Evolutionary conservation across 768 basidiomycete genomes (phyloP), one percentile per base, ranked within the genome.

Genomic region (Cystobasidium tubakii): DNA sequence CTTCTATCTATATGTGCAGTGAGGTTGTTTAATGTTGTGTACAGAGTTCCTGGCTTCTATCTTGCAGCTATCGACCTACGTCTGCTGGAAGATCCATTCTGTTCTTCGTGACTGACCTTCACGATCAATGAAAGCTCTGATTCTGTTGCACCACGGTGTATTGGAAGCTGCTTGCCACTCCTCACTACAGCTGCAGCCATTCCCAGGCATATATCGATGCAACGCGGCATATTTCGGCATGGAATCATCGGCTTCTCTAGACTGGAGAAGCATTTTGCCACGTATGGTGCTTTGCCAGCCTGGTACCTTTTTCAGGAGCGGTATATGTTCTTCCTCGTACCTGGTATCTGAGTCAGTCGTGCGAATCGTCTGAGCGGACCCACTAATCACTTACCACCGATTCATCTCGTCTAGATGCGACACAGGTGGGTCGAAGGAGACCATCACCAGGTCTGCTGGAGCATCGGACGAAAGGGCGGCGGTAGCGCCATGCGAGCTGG

Each of bases 261-360:
- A 67, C 29, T 1, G 15, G 3, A 29, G 39, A 13, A 67, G 29
- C 23, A 53, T 29, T 13, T 42, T 67, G 27, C 29, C 50, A 9
- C 44, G 66, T 50, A 33, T 4, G 12, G 46, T 27, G 25, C 43
- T 23, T 19, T 50, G 66, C 27, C 53, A 67, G 39, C 66, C 66
- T 1, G 66, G 44, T 19, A 67, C 44, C 25, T 67, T 67, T 25
- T 25, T 3, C 29, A 53, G 44, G 1, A 46, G 13, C 7, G 66
- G 66, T 6, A 44, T 46, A 39, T 46, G 44, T 15, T 67, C 66
- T 39, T 67, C 66, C 44, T 67, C 66, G 31, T 46, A 44, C 46
- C 46, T 50, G 46, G n/a, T 50, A 19, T n/a, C 15, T 6, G 39
- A 39, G 39, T 39, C 15, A 39, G 39, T 15, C 39, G 39, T 15